Evolutionary conservation across 1,284 basidiomycete species (phyloP).

Genomic region (Moesziomyces antarcticus): DNA sequence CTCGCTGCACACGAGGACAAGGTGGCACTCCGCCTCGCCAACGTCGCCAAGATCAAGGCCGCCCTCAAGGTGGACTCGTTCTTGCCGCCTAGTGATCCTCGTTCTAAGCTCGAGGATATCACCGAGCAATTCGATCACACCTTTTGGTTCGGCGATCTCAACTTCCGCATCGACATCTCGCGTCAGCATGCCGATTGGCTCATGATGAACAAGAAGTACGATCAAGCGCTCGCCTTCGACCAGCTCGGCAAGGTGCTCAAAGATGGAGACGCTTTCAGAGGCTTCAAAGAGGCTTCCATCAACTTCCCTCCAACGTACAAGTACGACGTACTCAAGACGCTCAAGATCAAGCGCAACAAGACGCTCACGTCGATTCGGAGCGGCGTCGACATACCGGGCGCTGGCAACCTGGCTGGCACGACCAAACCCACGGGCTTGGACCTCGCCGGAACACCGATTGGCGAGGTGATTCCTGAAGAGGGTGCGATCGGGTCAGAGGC

Average conservation of each 20-base stretch:
- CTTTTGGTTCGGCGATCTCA: conserved; percentile 72
- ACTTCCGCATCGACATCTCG: conserved; percentile 71
- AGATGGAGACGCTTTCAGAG: conserved; percentile 71
- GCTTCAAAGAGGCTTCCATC: conserved; percentile 73
- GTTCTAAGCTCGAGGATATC: conserved; percentile 72
- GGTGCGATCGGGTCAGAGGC: conserved; percentile 4
- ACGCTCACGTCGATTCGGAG: conserved; percentile 19
- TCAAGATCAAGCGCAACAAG: conserved; percentile 66
- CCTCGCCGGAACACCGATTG: conserved; percentile 10
- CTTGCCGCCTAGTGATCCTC: conserved; percentile 74
- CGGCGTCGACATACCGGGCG: conserved; percentile 24
- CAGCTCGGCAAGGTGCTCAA: conserved; percentile 80
- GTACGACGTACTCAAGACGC: conserved; percentile 75
- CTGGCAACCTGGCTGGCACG: not conserved
- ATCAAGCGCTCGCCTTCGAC: conserved; percentile 75
- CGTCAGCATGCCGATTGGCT: conserved; percentile 73
- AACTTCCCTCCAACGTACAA: conserved; percentile 76
- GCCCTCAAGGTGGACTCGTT: conserved; percentile 73
- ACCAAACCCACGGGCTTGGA: conserved; percentile 9
- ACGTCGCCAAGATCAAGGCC: conserved; percentile 70
- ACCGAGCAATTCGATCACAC: conserved; percentile 85
- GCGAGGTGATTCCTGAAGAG: conserved; percentile 40
- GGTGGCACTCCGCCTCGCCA: conserved; percentile 66
- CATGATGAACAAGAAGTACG: conserved; percentile 69
- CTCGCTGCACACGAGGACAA: conserved; percentile 72